phyloP scores from a whole-genome alignment of 2,329 filamentous ascomycete genomes.

The Penicillium sp. region DNA sequence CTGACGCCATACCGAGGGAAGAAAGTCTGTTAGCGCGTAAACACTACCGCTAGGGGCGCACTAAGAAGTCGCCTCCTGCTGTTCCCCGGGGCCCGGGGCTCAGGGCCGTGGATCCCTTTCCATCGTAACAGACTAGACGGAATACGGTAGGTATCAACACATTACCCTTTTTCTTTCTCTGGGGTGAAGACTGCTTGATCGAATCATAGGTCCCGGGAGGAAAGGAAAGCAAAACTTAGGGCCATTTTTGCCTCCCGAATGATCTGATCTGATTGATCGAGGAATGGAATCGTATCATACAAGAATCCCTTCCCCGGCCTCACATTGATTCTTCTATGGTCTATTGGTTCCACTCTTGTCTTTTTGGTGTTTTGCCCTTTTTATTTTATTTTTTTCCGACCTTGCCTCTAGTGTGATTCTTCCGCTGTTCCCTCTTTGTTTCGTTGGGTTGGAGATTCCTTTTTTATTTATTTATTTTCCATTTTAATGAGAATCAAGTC shows the following conservation, averaged over 20 bases:
- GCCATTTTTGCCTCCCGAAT: neutral
- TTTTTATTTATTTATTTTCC: too few relatives aligned
- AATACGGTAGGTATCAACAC: slow-evolving; percentile 12
- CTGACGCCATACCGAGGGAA: slow-evolving; percentile 23
- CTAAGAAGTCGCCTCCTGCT: slow-evolving; percentile 25
- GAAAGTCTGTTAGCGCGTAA: slow-evolving; percentile 24
- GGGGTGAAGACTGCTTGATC: slow-evolving; percentile 1
- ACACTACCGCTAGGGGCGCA: slow-evolving; percentile 1
- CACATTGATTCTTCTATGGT: slow-evolving; percentile 3
- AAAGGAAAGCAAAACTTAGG: slow-evolving; percentile 7
- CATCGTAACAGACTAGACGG: slow-evolving; percentile 4
- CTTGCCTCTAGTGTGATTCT: slow-evolving; percentile 18
- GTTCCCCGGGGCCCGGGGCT: slow-evolving; percentile 35
- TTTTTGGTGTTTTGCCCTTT: slow-evolving; percentile 1
- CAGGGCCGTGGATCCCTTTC: slow-evolving; percentile 27
- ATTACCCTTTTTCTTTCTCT: slow-evolving; percentile 12
- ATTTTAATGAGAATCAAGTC: neutral
- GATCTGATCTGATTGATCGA: slow-evolving; percentile 14
- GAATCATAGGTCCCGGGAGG: slow-evolving; percentile 10
- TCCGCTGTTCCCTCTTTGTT: slow-evolving; percentile 11
- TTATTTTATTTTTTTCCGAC: slow-evolving; percentile 8
- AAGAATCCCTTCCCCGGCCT: slow-evolving; percentile 9
- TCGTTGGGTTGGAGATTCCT: neutral
- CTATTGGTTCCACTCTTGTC: slow-evolving; percentile 14
- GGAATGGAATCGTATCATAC: slow-evolving; percentile 7